Base-by-base conservation (phyloP, 2,329 filamentous ascomycete genomes). In the Neopestalotiopsis sp. region DNA sequence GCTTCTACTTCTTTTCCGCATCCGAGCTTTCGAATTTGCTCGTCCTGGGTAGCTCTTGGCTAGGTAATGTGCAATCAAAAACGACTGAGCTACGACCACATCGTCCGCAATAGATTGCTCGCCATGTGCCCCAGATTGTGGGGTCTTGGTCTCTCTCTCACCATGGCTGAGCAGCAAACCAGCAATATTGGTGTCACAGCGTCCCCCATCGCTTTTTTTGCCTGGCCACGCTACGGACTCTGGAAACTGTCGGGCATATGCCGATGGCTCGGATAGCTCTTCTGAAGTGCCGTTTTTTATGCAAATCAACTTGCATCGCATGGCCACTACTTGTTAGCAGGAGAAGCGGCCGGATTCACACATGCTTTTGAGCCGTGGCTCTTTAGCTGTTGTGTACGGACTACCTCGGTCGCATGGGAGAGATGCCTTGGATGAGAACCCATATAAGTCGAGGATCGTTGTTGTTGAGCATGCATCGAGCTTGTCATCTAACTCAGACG, bases 91-190 rank as follows among this genome's bases (percentile, higher is more conserved):
- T 62, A 62, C 59, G 59, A 38, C 59, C 59, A 34, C 59, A 17
- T 62, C 30, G 34, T 62, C 34, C 14, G 59, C 59, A 62, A 38
- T 62, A 62, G 59, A 20, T 62, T 62, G 59, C 59, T 62, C 59
- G 14, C 59, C 59, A 62, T 62, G 28, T 34, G 59, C 59, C 34
- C 59, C 59, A 62, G 59, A 40, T 62, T 62, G 59, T 62, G 59
- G 59, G 59, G 32, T 38, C 24, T 14, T 30, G 24, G 24, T 34
- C 57, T 38, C 57, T 28, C 20, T 30, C 57, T 24, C 10, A 59
- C 34, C 34, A 38, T 38, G 34, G 57, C 30, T 59, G 24, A 59
- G 30, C 24, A 24, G 34, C 34, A 38, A 38, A 38, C 34, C 34
- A 38, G 34, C 6, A 38, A 38, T 38, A 38, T 38, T 38, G 34